These are phyloP conservation scores for Yamagishiella unicocca DNA, from an alignment of 139 green algal species.

Conservation along the genomic window DNA sequence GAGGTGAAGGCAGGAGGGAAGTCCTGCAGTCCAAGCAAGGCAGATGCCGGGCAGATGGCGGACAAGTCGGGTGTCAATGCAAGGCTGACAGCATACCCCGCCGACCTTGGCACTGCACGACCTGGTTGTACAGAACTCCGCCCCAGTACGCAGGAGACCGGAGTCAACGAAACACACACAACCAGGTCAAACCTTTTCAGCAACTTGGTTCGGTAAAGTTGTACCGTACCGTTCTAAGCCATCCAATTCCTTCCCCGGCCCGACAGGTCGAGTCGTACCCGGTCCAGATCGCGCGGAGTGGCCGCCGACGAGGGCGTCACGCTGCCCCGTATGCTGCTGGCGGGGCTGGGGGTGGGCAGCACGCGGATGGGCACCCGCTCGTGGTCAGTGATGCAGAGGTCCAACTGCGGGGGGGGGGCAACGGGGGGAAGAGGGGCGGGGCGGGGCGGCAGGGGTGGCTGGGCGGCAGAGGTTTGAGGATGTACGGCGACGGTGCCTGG, in stretches of 20 bases:
- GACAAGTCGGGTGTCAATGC: no score
- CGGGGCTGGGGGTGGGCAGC: neutral
- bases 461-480: neutral
- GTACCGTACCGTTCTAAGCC: neutral
- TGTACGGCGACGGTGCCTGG: neutral
- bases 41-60: no score
- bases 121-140: no score
- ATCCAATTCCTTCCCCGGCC: neutral
- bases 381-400: conserved; percentile 5
- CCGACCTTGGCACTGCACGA: no score
- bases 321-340: neutral
- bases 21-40: no score
- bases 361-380: conserved; percentile 10
- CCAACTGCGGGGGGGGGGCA: neutral
- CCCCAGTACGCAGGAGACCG: neutral
- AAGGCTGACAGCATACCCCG: no score
- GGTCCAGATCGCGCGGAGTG: neutral
- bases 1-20: no score
- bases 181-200: neutral
- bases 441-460: neutral
- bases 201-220: neutral
- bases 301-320: neutral
- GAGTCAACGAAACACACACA: neutral
- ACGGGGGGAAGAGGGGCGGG: neutral
- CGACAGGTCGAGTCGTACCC: no score